Base-by-base conservation (phyloP, 106 monocot genomes). In the Posidonia australis region DNA sequence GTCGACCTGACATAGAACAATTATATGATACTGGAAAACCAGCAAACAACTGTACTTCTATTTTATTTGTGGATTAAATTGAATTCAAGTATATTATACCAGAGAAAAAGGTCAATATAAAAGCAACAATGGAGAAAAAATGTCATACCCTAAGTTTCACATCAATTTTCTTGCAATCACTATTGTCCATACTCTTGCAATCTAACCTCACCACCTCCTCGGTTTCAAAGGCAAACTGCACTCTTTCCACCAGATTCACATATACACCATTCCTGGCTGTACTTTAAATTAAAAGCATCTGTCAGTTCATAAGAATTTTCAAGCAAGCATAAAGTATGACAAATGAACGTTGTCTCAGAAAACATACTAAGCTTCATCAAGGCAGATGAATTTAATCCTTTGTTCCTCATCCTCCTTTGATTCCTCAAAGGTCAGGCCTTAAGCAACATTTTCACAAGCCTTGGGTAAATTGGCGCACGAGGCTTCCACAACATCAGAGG, bases 401-500 rank as follows among this genome's bases (percentile, higher is more conserved):
- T 80, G 65, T 74, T 87, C 59, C 87, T 84, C 80, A 88, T 63
- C n/a, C 74, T 84, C 92, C 62, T 92, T 92, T 21, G 82, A 84
- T 74, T 87, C 77, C 76, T 87, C 92, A 32, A 85, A 80, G 13
- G 76, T 85, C 61, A 92, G 56, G 21, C 84, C 87, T 24, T 87
- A 84, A 21, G 78, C 80, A 65, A 82, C 58, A 72, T 82, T 82
- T 53, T 80, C 36, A 92, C 84, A 16, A 92, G 84, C 78, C 67
- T 82, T 19, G 87, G 87, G 67, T 92, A 92, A 46, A 92, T 83
- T 19, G 92, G 82, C 3, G 87, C 87, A 26, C 75, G 64, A 54
- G 87, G 92, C 32, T 92, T 92, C 92, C 92, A 87, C 42, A 92
- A 36, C 92, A 92, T 92, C 61, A 87, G 26, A 25, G 92, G 92